A percentile compares a stretch with the other conserved stretches of the same genome.
Evolutionary conservation across 441 rosid genomes (phyloP).

Genomic region (Eutrema salsugineum): DNA sequence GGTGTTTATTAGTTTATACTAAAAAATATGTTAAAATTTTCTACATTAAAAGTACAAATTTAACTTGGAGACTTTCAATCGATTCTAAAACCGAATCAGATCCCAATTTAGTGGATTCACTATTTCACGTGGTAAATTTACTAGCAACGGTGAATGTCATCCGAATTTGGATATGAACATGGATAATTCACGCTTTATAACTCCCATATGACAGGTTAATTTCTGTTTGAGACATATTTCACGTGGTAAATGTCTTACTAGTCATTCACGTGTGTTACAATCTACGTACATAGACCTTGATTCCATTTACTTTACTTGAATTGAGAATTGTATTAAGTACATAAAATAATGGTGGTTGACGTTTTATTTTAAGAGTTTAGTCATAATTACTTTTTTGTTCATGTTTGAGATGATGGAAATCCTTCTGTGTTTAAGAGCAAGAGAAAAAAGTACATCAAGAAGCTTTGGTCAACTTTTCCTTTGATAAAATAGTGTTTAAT

Average conservation of each 20-base stretch:
- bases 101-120: neutral
- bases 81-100: neutral
- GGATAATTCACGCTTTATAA: too few relatives aligned
- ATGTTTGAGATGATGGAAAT: neutral
- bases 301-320: neutral
- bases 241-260: neutral
- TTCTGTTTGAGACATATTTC: too few relatives aligned
- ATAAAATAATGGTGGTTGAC: neutral
- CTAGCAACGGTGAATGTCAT: neutral
- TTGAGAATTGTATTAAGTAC: neutral
- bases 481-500: neutral
- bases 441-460: neutral
- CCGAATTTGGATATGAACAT: neutral
- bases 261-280: neutral
- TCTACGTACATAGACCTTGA: neutral
- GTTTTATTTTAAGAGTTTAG: neutral
- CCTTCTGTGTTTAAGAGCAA: neutral
- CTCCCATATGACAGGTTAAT: too few relatives aligned
- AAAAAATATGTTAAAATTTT: too few relatives aligned
- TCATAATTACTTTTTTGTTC: neutral
- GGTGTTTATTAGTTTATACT: too few relatives aligned
- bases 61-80: neutral
- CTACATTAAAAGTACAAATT: too few relatives aligned
- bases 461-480: neutral
- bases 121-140: neutral